Evolutionary conservation across 2,329 filamentous ascomycete genomes (phyloP), one percentile per base, ranked within the genome.

Genomic region (Aotearoamyces nothofagi): DNA sequence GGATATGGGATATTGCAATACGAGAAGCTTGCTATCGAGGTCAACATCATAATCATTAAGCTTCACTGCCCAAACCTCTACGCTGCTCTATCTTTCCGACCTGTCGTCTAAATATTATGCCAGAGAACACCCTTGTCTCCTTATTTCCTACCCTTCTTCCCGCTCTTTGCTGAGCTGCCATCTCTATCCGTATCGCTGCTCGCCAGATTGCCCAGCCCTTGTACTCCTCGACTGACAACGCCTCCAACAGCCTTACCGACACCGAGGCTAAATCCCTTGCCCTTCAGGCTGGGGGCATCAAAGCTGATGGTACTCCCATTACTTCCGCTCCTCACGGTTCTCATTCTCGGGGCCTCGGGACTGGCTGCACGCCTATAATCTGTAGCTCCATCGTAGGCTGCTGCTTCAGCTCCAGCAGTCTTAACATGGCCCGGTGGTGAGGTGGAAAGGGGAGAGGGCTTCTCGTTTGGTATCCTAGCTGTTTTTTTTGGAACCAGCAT

Each of bases 251-350:
- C 42, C 31, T 33, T 45, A 2, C 37, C 36, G 5, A 33, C 39
- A 4, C 43, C 43, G 5, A 48, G 10, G 32, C 33, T 46, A 15
- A 47, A 46, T 27, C 28, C 39, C 7, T 25, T 15, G 3, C 39
- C 39, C 8, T 29, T 33, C 11, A 13, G n/a, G 6, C 17, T 28
- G 11, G 15, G n/a, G 7, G 15, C 36, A 4, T 38, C 39, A 30
- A 47, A 45, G 33, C 33, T 46, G 9, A 47, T 30, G 22, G 38
- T 38, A 28, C 43, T 46, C 1, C 42, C 42, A 13, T 40, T 39
- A 37, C 40, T 46, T 9, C 32, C 35, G 27, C 33, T 44, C 30
- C 37, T 38, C 29, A 20, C 32, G 9, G 8, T 26, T 9, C 7
- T 6, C 4, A 12, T 15, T 8, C 8, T n/a, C 12, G 11, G 13